Percentiles rank a stretch among this genome's conserved stretches.
phyloP scores from a whole-genome alignment of 2,329 filamentous ascomycete species.

The Aschersonia sp. region DNA sequence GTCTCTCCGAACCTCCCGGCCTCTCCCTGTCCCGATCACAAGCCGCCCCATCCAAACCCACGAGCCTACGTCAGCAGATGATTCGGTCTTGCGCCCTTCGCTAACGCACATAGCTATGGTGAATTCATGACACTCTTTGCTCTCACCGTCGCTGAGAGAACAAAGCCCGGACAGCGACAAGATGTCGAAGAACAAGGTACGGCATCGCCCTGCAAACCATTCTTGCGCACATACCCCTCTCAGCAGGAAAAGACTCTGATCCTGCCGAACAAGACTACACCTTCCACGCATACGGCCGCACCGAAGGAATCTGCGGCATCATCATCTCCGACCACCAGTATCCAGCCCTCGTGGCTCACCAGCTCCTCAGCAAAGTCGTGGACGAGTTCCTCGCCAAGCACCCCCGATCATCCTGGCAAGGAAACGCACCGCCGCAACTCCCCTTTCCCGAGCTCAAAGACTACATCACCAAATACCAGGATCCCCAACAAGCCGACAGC shows the following conservation, averaged over 20 bases:
- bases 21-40: neutral
- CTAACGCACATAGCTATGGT: constrained; percentile 22
- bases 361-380: constrained; percentile 71
- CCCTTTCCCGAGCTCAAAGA: constrained; percentile 64
- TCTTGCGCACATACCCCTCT: too few relatives aligned
- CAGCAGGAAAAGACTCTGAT: neutral
- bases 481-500: constrained; percentile 77
- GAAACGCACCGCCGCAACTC: constrained; percentile 32
- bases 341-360: constrained; percentile 67
- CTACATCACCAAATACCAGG: constrained; percentile 63
- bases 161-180: constrained; percentile 65
- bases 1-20: constrained; percentile 9
- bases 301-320: constrained; percentile 60
- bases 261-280: constrained; percentile 39
- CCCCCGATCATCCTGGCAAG: constrained; percentile 54
- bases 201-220: constrained; percentile 3
- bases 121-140: constrained; percentile 73
- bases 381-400: constrained; percentile 75
- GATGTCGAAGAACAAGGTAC: constrained; percentile 71
- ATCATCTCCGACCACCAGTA: constrained; percentile 68
- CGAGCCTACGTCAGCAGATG: too few relatives aligned
- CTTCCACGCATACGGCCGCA: constrained; percentile 66
- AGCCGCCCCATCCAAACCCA: too few relatives aligned
- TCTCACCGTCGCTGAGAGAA: constrained; percentile 79
- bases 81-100: too few relatives aligned